Base-by-base conservation (phyloP, 164 flowering plant species). In the Dillenia suffruticosa region DNA sequence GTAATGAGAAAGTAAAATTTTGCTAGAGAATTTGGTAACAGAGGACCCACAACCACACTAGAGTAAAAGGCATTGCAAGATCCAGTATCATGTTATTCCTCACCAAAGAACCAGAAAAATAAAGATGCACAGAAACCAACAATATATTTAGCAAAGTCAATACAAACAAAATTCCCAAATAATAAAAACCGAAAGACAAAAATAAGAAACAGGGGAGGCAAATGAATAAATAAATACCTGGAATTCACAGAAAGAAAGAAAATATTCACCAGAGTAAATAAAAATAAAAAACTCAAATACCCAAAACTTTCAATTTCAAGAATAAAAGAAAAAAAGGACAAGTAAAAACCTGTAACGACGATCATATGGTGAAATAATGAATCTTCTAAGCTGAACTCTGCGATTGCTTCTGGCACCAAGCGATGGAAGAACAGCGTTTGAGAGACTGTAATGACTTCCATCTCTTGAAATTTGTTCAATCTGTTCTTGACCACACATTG, bases 351-450 rank as follows among this genome's bases (percentile, higher is more conserved):
- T 84, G 85, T 89, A 91, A 26, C 84, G 86, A 44, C 71, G 95
- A 65, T 93, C 88, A 65, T 87, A 83, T 49, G 98, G 98, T 0
- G 95, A 87, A 6, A 93, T 8, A 57, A 89, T 80, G 79, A 79
- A 80, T 8, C 57, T 44, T 15, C 77, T 71, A 64, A 90, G 95
- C 75, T 81, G 80, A 26, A 84, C 77, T 49, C 87, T 66, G 6
- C 95, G 92, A 57, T 80, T 77, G 66, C 92, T 89, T 45, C 92
- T 67, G 0, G 91, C 97, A 3, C 97, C 98, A 13, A 93, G 96
- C 0, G 98, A 72, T 24, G 97, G 98, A 16, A 93, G 75, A 55
- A 93, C 70, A n/a, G 84, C 91, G 16, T 77, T 81, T 0, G 89
- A 68, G 45, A 90, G 80, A 66, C 98, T 93, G 75, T 83, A 89